Evolutionary conservation across 495 filamentous ascomycete genomes (phyloP).

Genomic region (Cryomyces minteri): DNA sequence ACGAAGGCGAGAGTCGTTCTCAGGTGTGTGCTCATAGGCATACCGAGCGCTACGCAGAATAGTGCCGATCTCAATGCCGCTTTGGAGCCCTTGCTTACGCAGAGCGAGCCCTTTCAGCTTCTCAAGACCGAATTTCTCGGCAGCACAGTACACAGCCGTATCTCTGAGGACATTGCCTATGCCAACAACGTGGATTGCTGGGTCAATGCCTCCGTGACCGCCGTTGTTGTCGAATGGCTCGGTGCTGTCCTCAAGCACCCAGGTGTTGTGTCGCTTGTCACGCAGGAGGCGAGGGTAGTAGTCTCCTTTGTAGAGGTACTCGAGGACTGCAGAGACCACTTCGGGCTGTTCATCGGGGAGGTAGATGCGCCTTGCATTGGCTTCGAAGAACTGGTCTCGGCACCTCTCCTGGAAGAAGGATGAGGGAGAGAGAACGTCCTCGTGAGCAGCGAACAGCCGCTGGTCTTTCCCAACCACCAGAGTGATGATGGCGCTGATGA

Average conservation of each 20-base stretch:
- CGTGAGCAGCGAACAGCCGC: slow-evolving; percentile 59
- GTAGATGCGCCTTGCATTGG: slow-evolving; percentile 33
- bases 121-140: slow-evolving; percentile 64
- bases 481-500: slow-evolving; percentile 66
- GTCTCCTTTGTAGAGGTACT: slow-evolving; percentile 56
- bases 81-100: slow-evolving; percentile 80
- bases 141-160: slow-evolving; percentile 82
- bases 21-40: slow-evolving; percentile 84
- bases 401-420: slow-evolving; percentile 35
- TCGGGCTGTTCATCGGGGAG: slow-evolving; percentile 49
- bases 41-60: slow-evolving; percentile 82
- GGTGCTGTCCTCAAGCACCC: slow-evolving; percentile 19
- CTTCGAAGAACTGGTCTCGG: slow-evolving; percentile 39
- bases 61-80: slow-evolving; percentile 65
- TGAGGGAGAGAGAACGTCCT: slow-evolving; percentile 42
- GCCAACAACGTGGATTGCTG: slow-evolving; percentile 50
- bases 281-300: slow-evolving; percentile 33
- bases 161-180: slow-evolving; percentile 61
- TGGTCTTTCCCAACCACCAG: slow-evolving; percentile 62
- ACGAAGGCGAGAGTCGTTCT: slow-evolving; percentile 74
- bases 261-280: slow-evolving; percentile 23
- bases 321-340: slow-evolving; percentile 46
- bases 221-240: slow-evolving; percentile 4
- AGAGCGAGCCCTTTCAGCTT: slow-evolving; percentile 70
- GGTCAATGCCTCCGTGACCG: slow-evolving; percentile 5